phyloP scores from a whole-genome alignment of 164 flowering plant species.

The Chloranthus sessilifolius region DNA sequence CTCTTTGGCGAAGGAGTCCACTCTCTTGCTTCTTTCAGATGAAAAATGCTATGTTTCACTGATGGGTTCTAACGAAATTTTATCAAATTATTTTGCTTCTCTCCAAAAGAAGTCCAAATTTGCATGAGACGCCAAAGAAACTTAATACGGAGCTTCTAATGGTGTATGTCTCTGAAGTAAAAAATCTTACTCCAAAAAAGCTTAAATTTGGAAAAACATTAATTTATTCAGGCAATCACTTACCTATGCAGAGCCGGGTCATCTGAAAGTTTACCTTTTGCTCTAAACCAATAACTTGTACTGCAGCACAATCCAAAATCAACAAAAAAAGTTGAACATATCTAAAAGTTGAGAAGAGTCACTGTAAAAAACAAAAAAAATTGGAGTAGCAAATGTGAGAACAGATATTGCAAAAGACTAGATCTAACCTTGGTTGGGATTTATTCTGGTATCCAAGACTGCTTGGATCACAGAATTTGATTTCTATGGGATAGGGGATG shows the following conservation, averaged over 20 bases:
- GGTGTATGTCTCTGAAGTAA: no score
- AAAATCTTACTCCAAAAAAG: no score
- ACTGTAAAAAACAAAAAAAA: background rate
- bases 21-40: no score
- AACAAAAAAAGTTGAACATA: conserved; percentile 1
- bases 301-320: conserved; percentile 38
- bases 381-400: background rate
- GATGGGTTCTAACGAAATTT: no score
- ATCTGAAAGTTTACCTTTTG: conserved; percentile 86
- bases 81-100: no score
- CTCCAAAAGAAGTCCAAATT: no score
- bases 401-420: conserved; percentile 1
- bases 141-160: no score
- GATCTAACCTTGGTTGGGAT: conserved; percentile 65
- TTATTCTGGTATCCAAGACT: conserved; percentile 51
- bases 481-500: conserved; percentile 86
- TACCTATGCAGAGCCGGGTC: conserved; percentile 95
- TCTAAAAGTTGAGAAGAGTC: background rate
- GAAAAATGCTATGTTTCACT: no score
- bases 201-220: no score
- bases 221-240: conserved; percentile 9
- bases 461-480: conserved; percentile 78
- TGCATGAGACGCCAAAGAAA: no score
- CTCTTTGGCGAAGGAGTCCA: no score
- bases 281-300: conserved; percentile 78